Conservation (phyloP, 495 filamentous ascomycete genomes). For the Hypoxylon fuscum region DNA sequence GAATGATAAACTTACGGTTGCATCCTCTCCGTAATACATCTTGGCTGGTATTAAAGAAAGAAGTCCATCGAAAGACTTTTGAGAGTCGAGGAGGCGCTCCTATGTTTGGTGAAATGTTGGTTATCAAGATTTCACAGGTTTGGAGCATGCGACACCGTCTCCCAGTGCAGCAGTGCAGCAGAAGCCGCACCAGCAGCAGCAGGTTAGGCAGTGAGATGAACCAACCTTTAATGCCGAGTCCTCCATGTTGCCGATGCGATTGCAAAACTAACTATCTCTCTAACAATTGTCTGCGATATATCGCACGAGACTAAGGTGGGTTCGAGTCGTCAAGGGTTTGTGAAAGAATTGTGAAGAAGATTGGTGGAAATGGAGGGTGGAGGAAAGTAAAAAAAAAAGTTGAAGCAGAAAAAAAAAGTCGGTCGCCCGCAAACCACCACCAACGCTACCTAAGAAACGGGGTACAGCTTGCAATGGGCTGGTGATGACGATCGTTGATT, state of each 20-base stretch:
- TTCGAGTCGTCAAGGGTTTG: conserved; percentile 1
- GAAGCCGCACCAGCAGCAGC: too few relatives aligned
- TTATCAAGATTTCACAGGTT: conserved; percentile 25
- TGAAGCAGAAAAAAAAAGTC: conserved; percentile 18
- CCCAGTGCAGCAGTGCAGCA: too few relatives aligned
- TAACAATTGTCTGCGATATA: background rate
- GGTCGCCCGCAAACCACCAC: conserved; percentile 17
- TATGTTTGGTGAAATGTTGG: conserved; percentile 47
- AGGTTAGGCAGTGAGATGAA: conserved; percentile 18
- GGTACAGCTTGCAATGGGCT: conserved; percentile 2
- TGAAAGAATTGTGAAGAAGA: background rate
- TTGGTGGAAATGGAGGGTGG: conserved; percentile 11
- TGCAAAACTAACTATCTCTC: background rate
- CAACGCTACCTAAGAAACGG: conserved; percentile 7
- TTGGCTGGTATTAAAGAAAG: conserved; percentile 93
- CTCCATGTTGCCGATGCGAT: conserved; percentile 38
- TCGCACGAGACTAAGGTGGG: background rate
- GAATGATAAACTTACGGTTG: conserved; percentile 75
- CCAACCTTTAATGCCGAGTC: conserved; percentile 50
- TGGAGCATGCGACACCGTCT: conserved; percentile 19
- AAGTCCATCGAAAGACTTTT: conserved; percentile 87
- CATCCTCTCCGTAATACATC: conserved; percentile 88
- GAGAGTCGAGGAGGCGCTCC: conserved; percentile 87
- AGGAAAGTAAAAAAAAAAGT: conserved; percentile 15
- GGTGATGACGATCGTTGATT: conserved; percentile 25